Conservation (phyloP, 331 rosid genomes). For the Cydonia oblonga region DNA sequence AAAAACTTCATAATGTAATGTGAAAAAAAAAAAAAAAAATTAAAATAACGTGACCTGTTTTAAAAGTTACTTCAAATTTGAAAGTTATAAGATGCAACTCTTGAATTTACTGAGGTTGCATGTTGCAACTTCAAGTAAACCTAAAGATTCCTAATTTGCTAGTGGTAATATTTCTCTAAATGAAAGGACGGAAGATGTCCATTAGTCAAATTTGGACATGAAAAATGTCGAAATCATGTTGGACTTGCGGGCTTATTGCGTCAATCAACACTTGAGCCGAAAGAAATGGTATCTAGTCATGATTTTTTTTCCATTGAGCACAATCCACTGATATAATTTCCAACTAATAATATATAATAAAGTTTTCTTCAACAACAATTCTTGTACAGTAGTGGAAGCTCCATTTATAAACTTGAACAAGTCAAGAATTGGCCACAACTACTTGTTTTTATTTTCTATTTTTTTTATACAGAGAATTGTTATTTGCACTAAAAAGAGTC, state of each 20-base stretch:
- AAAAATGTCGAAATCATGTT: conserved; percentile 26
- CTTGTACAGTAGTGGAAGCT: background rate
- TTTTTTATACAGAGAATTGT: too few relatives aligned
- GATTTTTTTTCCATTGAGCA: background rate
- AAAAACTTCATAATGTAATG: background rate
- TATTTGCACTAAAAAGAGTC: too few relatives aligned
- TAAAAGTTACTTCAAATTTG: background rate
- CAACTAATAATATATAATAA: background rate
- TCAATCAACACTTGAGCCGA: conserved; percentile 52
- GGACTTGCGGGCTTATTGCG: conserved; percentile 22
- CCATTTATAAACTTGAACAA: background rate
- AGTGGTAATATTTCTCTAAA: background rate
- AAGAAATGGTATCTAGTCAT: conserved; percentile 30
- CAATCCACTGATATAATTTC: conserved; percentile 5
- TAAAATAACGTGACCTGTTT: background rate
- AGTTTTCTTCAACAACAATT: conserved; percentile 29
- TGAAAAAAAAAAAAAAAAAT: too few relatives aligned
- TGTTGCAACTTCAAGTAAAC: background rate
- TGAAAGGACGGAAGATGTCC: background rate
- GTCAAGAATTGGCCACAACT: background rate
- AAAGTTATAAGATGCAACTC: background rate
- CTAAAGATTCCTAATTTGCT: background rate
- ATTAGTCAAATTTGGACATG: conserved; percentile 12
- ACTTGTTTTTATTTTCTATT: background rate
- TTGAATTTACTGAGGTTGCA: background rate